Evolutionary conservation across 768 basidiomycete species (phyloP).

Genomic region (Favolaschia claudopus): DNA sequence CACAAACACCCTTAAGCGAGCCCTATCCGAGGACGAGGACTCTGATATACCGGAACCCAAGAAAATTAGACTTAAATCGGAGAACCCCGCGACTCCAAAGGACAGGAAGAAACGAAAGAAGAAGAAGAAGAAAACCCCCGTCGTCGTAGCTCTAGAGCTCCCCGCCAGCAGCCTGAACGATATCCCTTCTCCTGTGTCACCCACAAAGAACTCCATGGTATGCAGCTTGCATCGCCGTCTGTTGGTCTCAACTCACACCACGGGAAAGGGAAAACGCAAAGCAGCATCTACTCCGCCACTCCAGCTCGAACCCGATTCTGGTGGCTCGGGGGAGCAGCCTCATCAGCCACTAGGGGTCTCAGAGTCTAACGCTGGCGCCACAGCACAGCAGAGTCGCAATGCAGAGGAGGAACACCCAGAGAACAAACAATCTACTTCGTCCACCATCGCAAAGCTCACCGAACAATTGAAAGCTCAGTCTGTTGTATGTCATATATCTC

Average conservation of each 20-base stretch:
- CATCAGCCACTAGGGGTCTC: too few relatives aligned
- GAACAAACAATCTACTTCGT: too few relatives aligned
- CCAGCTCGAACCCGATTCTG: not conserved
- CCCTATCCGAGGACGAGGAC: constrained; percentile 35
- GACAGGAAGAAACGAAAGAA: constrained; percentile 48
- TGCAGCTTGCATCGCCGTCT: constrained; percentile 28
- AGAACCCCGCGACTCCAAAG: constrained; percentile 33
- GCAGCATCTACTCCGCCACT: constrained; percentile 35
- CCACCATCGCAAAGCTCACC: too few relatives aligned
- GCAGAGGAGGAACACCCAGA: constrained; percentile 12
- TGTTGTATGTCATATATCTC: too few relatives aligned
- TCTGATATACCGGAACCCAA: constrained; percentile 38
- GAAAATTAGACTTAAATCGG: constrained; percentile 39
- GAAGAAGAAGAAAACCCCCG: constrained; percentile 44
- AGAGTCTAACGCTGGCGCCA: too few relatives aligned
- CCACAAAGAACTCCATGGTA: not conserved
- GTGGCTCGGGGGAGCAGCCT: constrained; percentile 11
- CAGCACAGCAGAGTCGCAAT: constrained; percentile 29
- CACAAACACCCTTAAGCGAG: constrained; percentile 42
- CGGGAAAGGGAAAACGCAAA: constrained; percentile 50
- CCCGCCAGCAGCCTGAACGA: constrained; percentile 1
- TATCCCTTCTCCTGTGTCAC: constrained; percentile 4
- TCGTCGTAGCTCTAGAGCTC: constrained; percentile 32
- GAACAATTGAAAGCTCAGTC: too few relatives aligned
- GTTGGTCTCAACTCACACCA: constrained; percentile 4